Base-by-base conservation (phyloP, 2,329 filamentous ascomycete species). In the Claviceps capensis region DNA sequence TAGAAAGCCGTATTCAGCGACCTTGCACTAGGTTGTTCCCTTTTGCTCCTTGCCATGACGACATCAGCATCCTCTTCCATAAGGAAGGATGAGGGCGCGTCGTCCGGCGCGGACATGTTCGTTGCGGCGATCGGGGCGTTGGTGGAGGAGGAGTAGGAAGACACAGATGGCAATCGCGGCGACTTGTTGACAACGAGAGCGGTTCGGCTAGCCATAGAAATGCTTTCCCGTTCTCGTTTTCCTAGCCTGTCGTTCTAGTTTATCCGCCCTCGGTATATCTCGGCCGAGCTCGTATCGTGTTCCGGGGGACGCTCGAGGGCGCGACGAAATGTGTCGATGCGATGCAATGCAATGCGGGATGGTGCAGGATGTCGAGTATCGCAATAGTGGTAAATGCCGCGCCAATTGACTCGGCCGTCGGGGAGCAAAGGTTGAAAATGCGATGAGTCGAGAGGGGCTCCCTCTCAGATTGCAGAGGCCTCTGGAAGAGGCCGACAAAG, bases 1-100 rank as follows among this genome's bases (percentile, higher is more conserved):
- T 65, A 62, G 19, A 67, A 59, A 41, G 67, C 61, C 2, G 67
- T 64, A 55, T 70, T 67, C 37, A 68, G 48, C 17, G 55, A 53
- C 44, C 50, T 55, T 23, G 57, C 50, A 40, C 48, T 4, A 16
- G 49, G 17, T 22, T 22, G 37, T 19, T 43, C 41, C 14, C 11
- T 19, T n/a, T 53, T 53, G 51, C 30, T 22, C 23, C 56, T 56
- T 49, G 63, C 54, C 16, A 34, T 14, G 43, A 37, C 47, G n/a
- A 43, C 47, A 36, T 30, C 47, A 40, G 16, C 38, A 57, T 66
- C 66, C 50, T 68, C 65, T 44, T 54, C 55, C 42, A 58, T 41
- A 5, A 49, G 5, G 38, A 51, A 34, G 7, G 30, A 50, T 6
- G 51, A 37, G 11, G 38, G 37, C 14, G 48, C n/a, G 37, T 23